Percentiles rank a stretch among this genome's conserved stretches.
These are phyloP conservation scores for Paramyrothecium roridum DNA, from an alignment of 2,329 filamentous ascomycete species.

Conservation along the genomic window DNA sequence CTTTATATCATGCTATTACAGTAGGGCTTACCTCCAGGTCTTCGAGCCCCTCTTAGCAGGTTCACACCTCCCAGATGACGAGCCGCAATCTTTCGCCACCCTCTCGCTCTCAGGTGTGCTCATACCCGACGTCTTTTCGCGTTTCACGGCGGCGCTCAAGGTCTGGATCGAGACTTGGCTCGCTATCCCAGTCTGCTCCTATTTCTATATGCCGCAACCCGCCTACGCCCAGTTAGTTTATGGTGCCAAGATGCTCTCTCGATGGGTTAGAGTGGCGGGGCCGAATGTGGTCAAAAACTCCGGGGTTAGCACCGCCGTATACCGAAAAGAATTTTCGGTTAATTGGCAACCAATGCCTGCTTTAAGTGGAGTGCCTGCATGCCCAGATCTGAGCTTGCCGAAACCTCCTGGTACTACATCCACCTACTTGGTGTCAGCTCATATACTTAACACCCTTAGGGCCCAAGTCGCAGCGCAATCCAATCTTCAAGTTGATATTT, in stretches of 20 bases:
- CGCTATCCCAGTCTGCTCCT: conserved; percentile 4
- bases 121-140: not conserved
- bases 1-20: conserved; percentile 6
- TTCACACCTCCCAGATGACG: not conserved
- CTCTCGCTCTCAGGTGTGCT: not conserved
- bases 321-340: not conserved
- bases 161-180: conserved; percentile 9
- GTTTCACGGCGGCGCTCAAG: conserved; percentile 2
- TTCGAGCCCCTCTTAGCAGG: conserved; percentile 3
- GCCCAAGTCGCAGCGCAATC: not conserved
- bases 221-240: conserved; percentile 5
- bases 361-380: not conserved
- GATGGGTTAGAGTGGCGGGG: conserved; percentile 3
- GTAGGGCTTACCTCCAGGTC: conserved; percentile 4
- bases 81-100: no score
- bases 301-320: not conserved
- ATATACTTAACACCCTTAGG: not conserved
- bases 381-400: conserved; percentile 1
- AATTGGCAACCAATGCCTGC: not conserved
- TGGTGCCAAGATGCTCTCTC: conserved; percentile 2
- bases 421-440: not conserved
- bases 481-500: conserved; percentile 1
- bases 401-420: not conserved
- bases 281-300: not conserved
- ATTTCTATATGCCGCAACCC: conserved; percentile 7